Base-by-base conservation (phyloP, 805 yeast genomes). In the Yamadazyma olivae region DNA sequence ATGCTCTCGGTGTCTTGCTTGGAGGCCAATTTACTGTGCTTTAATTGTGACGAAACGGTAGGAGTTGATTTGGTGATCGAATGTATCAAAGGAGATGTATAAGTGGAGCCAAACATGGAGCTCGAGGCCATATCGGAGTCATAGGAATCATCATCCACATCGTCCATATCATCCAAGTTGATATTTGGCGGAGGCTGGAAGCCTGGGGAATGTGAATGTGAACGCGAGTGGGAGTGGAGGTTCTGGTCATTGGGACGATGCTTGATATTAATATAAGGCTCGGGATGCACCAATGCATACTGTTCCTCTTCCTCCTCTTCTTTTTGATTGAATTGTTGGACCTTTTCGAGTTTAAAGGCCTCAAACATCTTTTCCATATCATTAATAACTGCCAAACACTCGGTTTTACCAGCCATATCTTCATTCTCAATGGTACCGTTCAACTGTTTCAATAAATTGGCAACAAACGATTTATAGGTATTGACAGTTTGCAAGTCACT, bases 341-440 rank as follows among this genome's bases (percentile, higher is more conserved):
- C 34, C 22, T 30, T 36, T 33, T 67, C 71, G 26, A 63, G 44
- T 41, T 64, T 67, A 46, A 56, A 67, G 0, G 77, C 71, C 30
- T 79, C 81, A 53, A 79, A 82, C 88, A 83, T 83, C 45, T 78
- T 73, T 49, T 82, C 89, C 58, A 83, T 80, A 45, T 82, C 89
- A 40, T 71, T 70, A 19, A 83, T 77, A 20, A 81, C 80, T 0
- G 78, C 77, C 36, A 82, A 64, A 46, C 87, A 81, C 50, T 83
- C 88, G 59, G 77, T 72, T 38, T 79, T 77, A 9, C 74, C 74
- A 27, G 74, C 71, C 14, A 71, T 67, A 48, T 82, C 84, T 22
- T 75, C 73, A 12, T 60, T 53, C 5, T 67, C 68, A 6, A 79
- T 72, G 3, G 83, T 75, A 12, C 58, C 61, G 37, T 79, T 77